A percentile compares a stretch with the other conserved stretches of the same genome.
Evolutionary conservation across 2,329 filamentous ascomycete genomes (phyloP).

Genomic region (Microdochium paspali): DNA sequence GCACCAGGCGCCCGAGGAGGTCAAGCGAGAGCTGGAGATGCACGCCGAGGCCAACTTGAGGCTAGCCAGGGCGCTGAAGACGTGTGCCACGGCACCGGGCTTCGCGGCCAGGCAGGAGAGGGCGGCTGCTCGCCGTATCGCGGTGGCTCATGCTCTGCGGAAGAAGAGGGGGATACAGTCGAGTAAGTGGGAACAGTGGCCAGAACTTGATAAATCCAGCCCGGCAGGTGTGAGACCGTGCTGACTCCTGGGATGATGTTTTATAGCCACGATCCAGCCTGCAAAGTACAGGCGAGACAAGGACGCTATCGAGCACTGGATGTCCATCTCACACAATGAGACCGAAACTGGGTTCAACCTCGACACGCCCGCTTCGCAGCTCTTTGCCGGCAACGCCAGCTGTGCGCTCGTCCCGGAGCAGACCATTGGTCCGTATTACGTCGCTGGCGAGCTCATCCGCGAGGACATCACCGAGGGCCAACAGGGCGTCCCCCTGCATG

Average conservation of each 20-base stretch:
- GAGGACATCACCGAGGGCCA: conserved; percentile 25
- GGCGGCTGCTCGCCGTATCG: conserved; percentile 25
- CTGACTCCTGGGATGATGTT: no score
- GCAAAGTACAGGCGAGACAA: conserved; percentile 16
- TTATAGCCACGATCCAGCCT: conserved; percentile 8
- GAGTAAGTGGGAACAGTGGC: conserved; percentile 7
- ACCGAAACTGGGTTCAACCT: conserved; percentile 19
- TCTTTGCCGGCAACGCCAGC: conserved; percentile 18
- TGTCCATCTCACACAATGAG: conserved; percentile 12
- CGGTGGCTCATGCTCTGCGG: conserved; percentile 23
- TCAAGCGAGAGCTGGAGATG: conserved; percentile 19
- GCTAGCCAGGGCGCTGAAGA: conserved; percentile 24
- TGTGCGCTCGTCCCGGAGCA: conserved; percentile 17
- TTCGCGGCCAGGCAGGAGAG: conserved; percentile 24
- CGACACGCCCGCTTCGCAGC: conserved; percentile 23
- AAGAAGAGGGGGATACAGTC: conserved; percentile 20
- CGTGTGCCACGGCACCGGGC: conserved; percentile 23
- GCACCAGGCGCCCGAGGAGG: conserved; percentile 17
- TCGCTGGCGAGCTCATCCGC: conserved; percentile 25
- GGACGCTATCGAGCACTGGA: conserved; percentile 14
- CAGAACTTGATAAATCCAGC: neutral
- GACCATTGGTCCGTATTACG: conserved; percentile 20
- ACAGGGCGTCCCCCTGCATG: conserved; percentile 24
- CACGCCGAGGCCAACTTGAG: conserved; percentile 20
- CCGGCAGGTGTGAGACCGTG: conserved; percentile 1